Evolutionary conservation across 495 filamentous ascomycete species (phyloP).

Genomic region (Apodospora peruviana): DNA sequence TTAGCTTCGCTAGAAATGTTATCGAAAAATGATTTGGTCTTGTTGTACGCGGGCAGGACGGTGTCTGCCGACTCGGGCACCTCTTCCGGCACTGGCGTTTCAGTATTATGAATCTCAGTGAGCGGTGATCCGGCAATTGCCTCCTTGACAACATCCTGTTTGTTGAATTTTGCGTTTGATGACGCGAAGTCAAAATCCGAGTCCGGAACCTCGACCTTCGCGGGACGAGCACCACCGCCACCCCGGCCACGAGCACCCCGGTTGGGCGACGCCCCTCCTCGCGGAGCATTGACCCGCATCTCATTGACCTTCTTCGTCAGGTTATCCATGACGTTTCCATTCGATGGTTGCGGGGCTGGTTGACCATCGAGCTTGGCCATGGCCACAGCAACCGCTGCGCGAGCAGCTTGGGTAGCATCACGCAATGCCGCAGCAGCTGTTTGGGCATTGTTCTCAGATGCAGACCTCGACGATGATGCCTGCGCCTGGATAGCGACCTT

Average conservation of each 20-base stretch:
- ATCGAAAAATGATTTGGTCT: slow-evolving; percentile 84
- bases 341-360: slow-evolving; percentile 42
- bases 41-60: slow-evolving; percentile 64
- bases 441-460: slow-evolving; percentile 27
- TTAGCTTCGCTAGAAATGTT: slow-evolving; percentile 92
- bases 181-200: slow-evolving; percentile 91
- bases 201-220: slow-evolving; percentile 80
- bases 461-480: slow-evolving; percentile 27
- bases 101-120: slow-evolving; percentile 40
- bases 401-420: slow-evolving; percentile 77
- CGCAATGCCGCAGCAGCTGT: slow-evolving; percentile 35
- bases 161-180: slow-evolving; percentile 97
- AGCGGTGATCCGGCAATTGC: slow-evolving; percentile 74
- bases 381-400: slow-evolving; percentile 71
- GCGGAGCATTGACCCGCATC: slow-evolving; percentile 63
- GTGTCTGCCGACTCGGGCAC: slow-evolving; percentile 31
- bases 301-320: slow-evolving; percentile 81
- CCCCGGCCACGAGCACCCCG: slow-evolving; percentile 44
- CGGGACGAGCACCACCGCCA: slow-evolving; percentile 43
- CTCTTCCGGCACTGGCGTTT: slow-evolving; percentile 19
- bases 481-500: slow-evolving; percentile 26
- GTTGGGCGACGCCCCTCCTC: slow-evolving; percentile 31
- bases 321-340: slow-evolving; percentile 60
- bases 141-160: slow-evolving; percentile 89
- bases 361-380: slow-evolving; percentile 41